A percentile compares a stretch with the other conserved stretches of the same genome.
phyloP scores from a whole-genome alignment of 1,139 yeast genomes.

The Debaryomycetaceae sp. region DNA sequence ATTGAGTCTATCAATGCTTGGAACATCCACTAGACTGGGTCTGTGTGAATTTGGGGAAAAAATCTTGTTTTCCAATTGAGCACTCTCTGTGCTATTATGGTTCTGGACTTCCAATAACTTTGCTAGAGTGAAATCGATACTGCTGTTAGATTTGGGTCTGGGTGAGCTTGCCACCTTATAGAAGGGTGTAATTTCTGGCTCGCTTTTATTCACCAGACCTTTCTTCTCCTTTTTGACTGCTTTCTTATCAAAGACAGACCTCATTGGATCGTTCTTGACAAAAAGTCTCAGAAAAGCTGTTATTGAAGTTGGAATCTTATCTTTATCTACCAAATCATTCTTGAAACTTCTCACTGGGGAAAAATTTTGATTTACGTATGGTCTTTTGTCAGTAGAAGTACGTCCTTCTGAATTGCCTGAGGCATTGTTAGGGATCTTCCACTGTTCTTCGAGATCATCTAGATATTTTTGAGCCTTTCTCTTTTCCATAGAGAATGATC shows the following conservation, averaged over 20 bases:
- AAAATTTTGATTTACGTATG: not conserved
- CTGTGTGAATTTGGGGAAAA: conserved; percentile 28
- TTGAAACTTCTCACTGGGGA: conserved; percentile 2
- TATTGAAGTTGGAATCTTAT: conserved; percentile 1
- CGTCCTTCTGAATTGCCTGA: not conserved
- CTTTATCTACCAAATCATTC: conserved; percentile 1
- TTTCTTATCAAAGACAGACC: not conserved
- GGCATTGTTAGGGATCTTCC: not conserved
- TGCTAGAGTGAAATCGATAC: not conserved
- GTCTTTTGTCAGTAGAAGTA: not conserved
- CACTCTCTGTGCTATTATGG: conserved; percentile 9
- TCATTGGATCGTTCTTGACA: not conserved
- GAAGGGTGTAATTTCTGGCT: not conserved
- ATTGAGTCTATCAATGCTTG: conserved; percentile 14
- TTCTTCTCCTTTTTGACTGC: not conserved
- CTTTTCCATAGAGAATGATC: not conserved
- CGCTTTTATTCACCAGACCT: not conserved
- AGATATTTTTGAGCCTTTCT: not conserved
- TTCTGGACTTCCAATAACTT: conserved; percentile 5
- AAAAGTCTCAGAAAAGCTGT: conserved; percentile 1
- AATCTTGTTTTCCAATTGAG: conserved; percentile 18
- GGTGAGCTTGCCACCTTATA: not conserved
- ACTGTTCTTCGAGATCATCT: not conserved
- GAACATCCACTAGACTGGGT: conserved; percentile 18
- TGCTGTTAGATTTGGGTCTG: not conserved